Conservation (phyloP, 495 filamentous ascomycete species). For the Xylaria palmicola region DNA sequence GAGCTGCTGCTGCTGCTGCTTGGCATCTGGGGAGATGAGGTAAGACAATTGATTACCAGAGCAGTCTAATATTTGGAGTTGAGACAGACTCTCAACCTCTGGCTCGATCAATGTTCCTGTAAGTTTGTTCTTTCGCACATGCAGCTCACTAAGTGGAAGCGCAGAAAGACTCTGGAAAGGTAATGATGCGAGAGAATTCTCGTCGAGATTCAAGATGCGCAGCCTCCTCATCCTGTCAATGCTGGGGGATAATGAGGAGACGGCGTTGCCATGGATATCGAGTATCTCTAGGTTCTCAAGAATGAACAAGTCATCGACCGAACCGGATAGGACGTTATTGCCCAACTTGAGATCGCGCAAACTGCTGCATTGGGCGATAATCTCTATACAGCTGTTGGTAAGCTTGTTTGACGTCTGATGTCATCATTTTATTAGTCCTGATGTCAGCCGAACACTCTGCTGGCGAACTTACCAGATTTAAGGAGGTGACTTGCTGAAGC, state of each 20-base stretch:
- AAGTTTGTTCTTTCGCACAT: slow-evolving; percentile 77
- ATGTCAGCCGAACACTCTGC: not conserved
- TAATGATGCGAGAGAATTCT: slow-evolving; percentile 69
- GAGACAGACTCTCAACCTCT: slow-evolving; percentile 54
- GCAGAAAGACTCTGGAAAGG: slow-evolving; percentile 65
- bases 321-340: slow-evolving; percentile 71
- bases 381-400: slow-evolving; percentile 63
- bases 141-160: slow-evolving; percentile 71
- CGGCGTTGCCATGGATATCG: slow-evolving; percentile 76
- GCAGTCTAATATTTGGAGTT: slow-evolving; percentile 72
- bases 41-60: slow-evolving; percentile 66
- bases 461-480: slow-evolving; percentile 69
- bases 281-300: slow-evolving; percentile 71
- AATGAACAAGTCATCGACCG: slow-evolving; percentile 56
- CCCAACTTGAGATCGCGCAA: slow-evolving; percentile 80
- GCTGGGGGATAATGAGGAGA: slow-evolving; percentile 72
- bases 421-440: slow-evolving; percentile 16
- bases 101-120: slow-evolving; percentile 66
- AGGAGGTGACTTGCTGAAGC: slow-evolving; percentile 66
- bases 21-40: slow-evolving; percentile 40
- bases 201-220: slow-evolving; percentile 70
- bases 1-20: slow-evolving; percentile 20
- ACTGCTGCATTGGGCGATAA: slow-evolving; percentile 65
- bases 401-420: slow-evolving; percentile 76
- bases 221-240: slow-evolving; percentile 64